Evolutionary conservation across 1,139 yeast species (phyloP).

Genomic region (Arxiozyma telluris): DNA sequence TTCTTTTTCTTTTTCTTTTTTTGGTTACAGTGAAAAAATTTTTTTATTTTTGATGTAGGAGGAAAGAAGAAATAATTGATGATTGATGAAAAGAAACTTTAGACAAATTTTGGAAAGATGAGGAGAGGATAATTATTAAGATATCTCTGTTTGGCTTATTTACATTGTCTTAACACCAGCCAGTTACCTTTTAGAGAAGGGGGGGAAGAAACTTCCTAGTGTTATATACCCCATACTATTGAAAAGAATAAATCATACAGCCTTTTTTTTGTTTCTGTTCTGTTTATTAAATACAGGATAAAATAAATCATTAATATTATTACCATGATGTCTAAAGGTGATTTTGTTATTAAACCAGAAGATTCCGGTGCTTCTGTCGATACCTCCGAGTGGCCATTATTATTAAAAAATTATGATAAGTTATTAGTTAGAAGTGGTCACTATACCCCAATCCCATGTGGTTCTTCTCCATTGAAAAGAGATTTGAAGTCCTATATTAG

Average conservation of each 20-base stretch:
- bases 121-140: background rate
- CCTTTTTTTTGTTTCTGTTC: no score
- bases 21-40: background rate
- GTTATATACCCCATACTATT: background rate
- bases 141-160: no score
- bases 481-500: conserved; percentile 83
- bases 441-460: conserved; percentile 93
- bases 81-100: background rate
- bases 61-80: background rate
- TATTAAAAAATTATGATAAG: conserved; percentile 89
- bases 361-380: conserved; percentile 68
- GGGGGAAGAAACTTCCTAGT: background rate
- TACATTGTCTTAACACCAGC: no score
- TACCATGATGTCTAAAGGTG: conserved; percentile 42
- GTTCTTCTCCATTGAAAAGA: conserved; percentile 90
- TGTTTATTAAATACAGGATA: background rate
- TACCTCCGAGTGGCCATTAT: conserved; percentile 91
- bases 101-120: background rate
- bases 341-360: conserved; percentile 84
- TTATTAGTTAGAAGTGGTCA: conserved; percentile 91
- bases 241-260: no score
- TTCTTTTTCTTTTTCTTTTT: background rate
- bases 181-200: no score
- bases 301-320: no score
- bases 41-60: background rate